Base-by-base conservation (phyloP, 345 rosid genomes). In the Reutealis trisperma region DNA sequence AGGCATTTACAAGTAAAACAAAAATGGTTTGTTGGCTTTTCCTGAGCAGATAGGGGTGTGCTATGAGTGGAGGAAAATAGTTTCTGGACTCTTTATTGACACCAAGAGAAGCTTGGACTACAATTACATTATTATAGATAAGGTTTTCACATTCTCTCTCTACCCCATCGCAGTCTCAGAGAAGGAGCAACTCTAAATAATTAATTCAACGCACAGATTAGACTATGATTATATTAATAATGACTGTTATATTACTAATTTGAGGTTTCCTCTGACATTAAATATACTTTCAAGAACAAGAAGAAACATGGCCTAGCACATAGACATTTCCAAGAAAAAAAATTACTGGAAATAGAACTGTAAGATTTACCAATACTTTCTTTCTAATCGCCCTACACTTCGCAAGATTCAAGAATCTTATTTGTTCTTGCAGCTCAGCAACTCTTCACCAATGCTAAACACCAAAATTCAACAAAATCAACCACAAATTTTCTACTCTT, bases 11-110 rank as follows among this genome's bases (percentile, higher is more conserved):
- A 69, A 70, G 12, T 61, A 57, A 58, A 69, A 74, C 49, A 70
- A 71, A 54, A 57, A 67, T 34, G 41, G 75, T 55, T 52, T 44
- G 61, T 82, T 87, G 92, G 89, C 93, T 81, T 88, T 89, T 92
- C 79, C 88, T 73, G 18, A 80, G 75, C 64, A 86, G 95, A 93
- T 91, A 93, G 97, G 98, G 98, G 90, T 88, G 82, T 22, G 61
- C 65, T 78, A 74, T 82, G 94, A 78, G 97, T 87, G 98, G 97
- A 66, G 83, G 86, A 87, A 81, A 89, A 49, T 86, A 51, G 78
- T 51, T 66, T 73, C 72, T 81, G 71, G 84, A 79, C 89, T 78
- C 83, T 70, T 83, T 54, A 63, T 73, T 51, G 74, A 63, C 83
- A 64, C 87, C 85, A 81, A 78, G 75, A 75, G 85, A 81, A 71